Conservation (phyloP, 345 rosid species). For the Adansonia digitata region DNA sequence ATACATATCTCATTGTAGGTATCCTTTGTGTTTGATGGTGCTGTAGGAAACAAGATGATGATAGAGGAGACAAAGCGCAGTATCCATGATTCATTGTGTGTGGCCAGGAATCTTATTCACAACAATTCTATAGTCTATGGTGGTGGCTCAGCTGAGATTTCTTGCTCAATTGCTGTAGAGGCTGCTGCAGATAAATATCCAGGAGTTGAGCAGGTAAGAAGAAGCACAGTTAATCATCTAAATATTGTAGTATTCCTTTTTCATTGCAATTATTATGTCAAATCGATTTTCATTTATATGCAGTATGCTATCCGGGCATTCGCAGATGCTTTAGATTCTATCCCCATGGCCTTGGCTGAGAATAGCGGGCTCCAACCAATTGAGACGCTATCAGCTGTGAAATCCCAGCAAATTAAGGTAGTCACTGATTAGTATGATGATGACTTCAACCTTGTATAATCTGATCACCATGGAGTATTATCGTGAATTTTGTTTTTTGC, state of each 20-base stretch:
- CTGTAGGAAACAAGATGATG: slow-evolving; percentile 90
- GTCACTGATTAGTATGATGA: background rate
- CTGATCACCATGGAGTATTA: background rate
- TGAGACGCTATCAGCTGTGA: slow-evolving; percentile 90
- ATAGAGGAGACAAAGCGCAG: slow-evolving; percentile 98
- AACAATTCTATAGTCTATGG: slow-evolving; percentile 93
- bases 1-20: background rate
- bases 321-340: slow-evolving; percentile 83
- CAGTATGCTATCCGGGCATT: slow-evolving; percentile 95
- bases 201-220: slow-evolving; percentile 86
- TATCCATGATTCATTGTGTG: slow-evolving; percentile 90
- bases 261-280: background rate
- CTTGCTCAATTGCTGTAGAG: slow-evolving; percentile 91
- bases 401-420: slow-evolving; percentile 91
- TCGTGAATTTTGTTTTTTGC: background rate
- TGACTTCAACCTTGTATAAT: background rate
- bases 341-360: slow-evolving; percentile 97
- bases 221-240: background rate
- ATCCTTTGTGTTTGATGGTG: slow-evolving; percentile 16
- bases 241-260: background rate
- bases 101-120: slow-evolving; percentile 91
- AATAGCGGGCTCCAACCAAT: slow-evolving; percentile 96
- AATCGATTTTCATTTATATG: slow-evolving; percentile 6
- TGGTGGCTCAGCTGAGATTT: slow-evolving; percentile 92
- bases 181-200: slow-evolving; percentile 87